Evolutionary conservation across 2,329 filamentous ascomycete genomes (phyloP).

Genomic region (Colletotrichum sp.): DNA sequence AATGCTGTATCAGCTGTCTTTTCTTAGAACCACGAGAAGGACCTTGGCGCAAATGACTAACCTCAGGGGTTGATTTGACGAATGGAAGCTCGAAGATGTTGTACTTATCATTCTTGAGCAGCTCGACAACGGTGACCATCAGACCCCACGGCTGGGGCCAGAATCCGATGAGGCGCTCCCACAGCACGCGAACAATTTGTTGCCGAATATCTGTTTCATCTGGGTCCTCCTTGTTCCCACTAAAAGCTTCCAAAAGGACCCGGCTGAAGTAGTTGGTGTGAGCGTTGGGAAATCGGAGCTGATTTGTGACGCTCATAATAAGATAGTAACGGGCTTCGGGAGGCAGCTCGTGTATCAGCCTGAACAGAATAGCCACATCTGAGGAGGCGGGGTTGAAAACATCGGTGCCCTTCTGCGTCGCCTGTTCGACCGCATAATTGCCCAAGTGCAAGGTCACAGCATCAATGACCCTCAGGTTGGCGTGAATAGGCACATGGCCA

Average conservation of each 20-base stretch:
- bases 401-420: constrained; percentile 62
- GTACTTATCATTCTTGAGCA: constrained; percentile 90
- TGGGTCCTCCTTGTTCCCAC: constrained; percentile 71
- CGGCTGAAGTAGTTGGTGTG: constrained; percentile 94
- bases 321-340: constrained; percentile 86
- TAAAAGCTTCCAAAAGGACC: constrained; percentile 83
- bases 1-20: neutral
- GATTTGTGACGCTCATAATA: constrained; percentile 83
- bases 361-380: constrained; percentile 75
- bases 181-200: constrained; percentile 85
- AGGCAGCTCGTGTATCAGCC: constrained; percentile 75
- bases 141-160: constrained; percentile 97
- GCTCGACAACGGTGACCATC: constrained; percentile 84
- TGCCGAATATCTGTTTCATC: constrained; percentile 85
- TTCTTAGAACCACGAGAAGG: neutral
- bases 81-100: constrained; percentile 93
- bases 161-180: constrained; percentile 86
- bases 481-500: constrained; percentile 69
- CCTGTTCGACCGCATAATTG: constrained; percentile 68
- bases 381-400: constrained; percentile 68
- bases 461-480: constrained; percentile 75
- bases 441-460: constrained; percentile 85
- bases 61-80: constrained; percentile 88
- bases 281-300: constrained; percentile 87
- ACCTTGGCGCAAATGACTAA: constrained; percentile 41